phyloP scores from a whole-genome alignment of 257 asterid genomes.

The Nemophila menziesii region DNA sequence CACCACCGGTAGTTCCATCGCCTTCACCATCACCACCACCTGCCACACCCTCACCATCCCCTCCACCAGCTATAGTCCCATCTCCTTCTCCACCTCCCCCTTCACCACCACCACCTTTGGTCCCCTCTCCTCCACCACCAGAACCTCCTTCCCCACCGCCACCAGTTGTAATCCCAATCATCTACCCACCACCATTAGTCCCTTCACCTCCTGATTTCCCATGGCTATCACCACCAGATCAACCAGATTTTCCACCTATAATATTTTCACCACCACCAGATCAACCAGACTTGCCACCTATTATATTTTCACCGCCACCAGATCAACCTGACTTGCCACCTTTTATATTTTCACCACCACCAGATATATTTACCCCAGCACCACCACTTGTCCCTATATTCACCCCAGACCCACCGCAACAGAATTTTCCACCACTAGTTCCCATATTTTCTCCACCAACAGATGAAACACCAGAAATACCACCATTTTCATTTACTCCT shows the following conservation, averaged over 20 bases:
- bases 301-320: background rate
- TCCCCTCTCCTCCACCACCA: conserved; percentile 20
- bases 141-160: conserved; percentile 2
- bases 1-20: conserved; percentile 18
- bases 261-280: conserved; percentile 8
- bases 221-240: conserved; percentile 2
- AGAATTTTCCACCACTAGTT: conserved; percentile 21
- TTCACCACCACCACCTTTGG: conserved; percentile 1
- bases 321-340: conserved; percentile 1
- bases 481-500: conserved; percentile 1
- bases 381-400: conserved; percentile 7
- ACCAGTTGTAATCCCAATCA: conserved; percentile 2
- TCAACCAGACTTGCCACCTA: too few species aligned
- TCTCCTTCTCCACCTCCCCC: conserved; percentile 12
- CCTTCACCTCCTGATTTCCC: conserved; percentile 5
- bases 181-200: conserved; percentile 4
- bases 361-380: background rate
- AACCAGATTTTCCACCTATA: conserved; percentile 25
- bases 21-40: conserved; percentile 6
- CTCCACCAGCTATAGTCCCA: conserved; percentile 9
- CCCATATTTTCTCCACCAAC: conserved; percentile 27
- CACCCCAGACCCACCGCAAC: conserved; percentile 12
- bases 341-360: background rate
- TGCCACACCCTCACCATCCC: conserved; percentile 15
- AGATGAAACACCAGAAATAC: conserved; percentile 1